Base-by-base conservation (phyloP, 2,329 filamentous ascomycete genomes). In the Pseudogymnoascus sp. region DNA sequence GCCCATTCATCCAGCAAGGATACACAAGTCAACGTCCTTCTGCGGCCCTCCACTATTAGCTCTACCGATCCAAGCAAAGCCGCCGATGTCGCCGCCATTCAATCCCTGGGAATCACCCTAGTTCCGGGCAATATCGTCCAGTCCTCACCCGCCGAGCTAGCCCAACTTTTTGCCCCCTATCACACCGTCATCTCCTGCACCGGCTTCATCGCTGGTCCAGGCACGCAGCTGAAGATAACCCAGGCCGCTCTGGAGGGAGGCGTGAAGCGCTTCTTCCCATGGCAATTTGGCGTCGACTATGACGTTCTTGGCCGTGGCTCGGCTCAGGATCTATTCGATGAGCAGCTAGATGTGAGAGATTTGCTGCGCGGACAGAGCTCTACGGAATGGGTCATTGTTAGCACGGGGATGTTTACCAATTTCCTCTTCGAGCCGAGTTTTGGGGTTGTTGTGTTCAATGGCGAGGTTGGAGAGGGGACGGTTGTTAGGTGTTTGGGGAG, bases 211-310 rank as follows among this genome's bases (percentile, higher is more conserved):
- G 74, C 82, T 0, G 79, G 82, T 0, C 62, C 78, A 0, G 83
- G 82, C 1, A 84, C 80, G 0, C 82, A 89, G 69, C 66, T 78
- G 1, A 87, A 87, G 67, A 74, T 90, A 16, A 74, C 82, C 0
- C 69, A 76, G 10, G 85, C 86, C 0, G 82, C 80, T 0, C 73
- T 90, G 0, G 71, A 73, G 10, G 84, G 82, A 0, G 73, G 75
- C 0, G 78, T 81, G 0, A 67, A 73, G 12, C 75, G 82, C 0
- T 90, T 81, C 69, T 79, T 90, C 16, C 87, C 88, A 0, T 91
- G 88, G 88, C 87, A 91, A 72, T 90, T 86, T 71, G 88, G 88
- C 0, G 82, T 89, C 23, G 85, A 91, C 70, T 91, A 90, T 73
- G 86, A 90, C 63, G 71, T 76, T 28, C 83, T 89, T 14, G 85